Evolutionary conservation across 176 grass and related monocot genomes (phyloP), one percentile per base, ranked within the genome.

Genomic region (Carex myosuroides): DNA sequence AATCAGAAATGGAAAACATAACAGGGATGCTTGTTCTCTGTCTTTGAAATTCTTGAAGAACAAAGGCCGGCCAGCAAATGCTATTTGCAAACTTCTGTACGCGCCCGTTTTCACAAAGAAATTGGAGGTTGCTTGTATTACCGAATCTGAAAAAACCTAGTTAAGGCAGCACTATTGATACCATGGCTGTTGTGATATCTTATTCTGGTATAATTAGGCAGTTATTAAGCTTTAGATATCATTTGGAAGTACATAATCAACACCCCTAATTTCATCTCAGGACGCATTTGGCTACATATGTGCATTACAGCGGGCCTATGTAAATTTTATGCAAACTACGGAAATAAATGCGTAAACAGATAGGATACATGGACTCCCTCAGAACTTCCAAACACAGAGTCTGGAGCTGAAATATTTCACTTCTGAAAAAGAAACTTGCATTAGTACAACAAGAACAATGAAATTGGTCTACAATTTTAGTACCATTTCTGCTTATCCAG

Each of bases 31-130:
- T 54, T 30, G 21, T 48, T 41, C 42, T 84, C 86, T 88, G 85
- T 70, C 44, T 85, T 80, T 84, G 56, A 48, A 92, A 86, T 75
- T 94, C 89, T 75, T 91, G 87, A 89, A 92, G 89, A 84, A 92
- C 90, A 84, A 94, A 94, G 61, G 88, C 92, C 68, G 94, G 94
- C 94, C 92, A 97, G 83, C 92, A 92, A 61, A 97, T 87, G 83
- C 85, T 91, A 82, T 94, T 94, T 69, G 94, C 92, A 81, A 97
- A 97, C 87, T 97, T 94, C 35, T 94, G 92, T 66, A 94, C 81
- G 42, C 90, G 89, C 64, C 94, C 90, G 86, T 83, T 97, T 88
- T 97, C 94, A 59, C 85, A 97, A 54, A 97, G 89, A 83, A 92
- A 87, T 81, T 91, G 85, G 80, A 97, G 82, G 80, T 89, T 94